Base-by-base conservation (phyloP, 805 yeast species). In the Saturnispora serradocipensis region DNA sequence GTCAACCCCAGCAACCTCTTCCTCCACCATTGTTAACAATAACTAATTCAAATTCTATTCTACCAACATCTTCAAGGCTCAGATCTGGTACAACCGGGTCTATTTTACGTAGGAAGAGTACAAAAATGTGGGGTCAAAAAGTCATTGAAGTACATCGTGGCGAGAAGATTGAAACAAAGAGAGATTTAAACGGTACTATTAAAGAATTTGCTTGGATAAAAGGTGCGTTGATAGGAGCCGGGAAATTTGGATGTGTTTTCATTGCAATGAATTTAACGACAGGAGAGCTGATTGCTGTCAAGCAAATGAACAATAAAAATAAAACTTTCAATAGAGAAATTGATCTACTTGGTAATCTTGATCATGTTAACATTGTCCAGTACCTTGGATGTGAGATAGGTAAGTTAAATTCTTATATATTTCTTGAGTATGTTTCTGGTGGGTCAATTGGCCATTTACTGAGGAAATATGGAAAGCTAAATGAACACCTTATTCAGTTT, bases 241-340 rank as follows among this genome's bases (percentile, higher is more conserved):
- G 99, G 0, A 90, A 97, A 1, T 93, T 90, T 72, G 99, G 99
- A 9, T 83, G 87, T 36, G 99, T 93, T 1, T 91, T 77, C 62
- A 72, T 93, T 51, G 97, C 96, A 1, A 74, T 93, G 62, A 93
- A 93, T 66, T 90, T 89, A 16, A 93, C 98, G 1, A 88, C 96
- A 0, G 98, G 98, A 50, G 99, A 93, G 61, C 89, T 93, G 96
- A 85, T 93, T 71, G 99, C 99, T 0, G 99, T 93, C 2, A 93
- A 93, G 63, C 99, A 93, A 67, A 97, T 91, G 2, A 82, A 77
- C 42, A 83, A 84, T 11, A 75, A 77, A 48, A 69, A 74, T 2
- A 66, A 70, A 27, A 95, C 97, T 0, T 72, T 93, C 46, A 82
- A 82, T 59, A 84, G 90, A 1, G 99, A 93, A 66, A 96, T 95